Base-by-base conservation (phyloP, 2,329 filamentous ascomycete species). In the Trichoderma polysporum region DNA sequence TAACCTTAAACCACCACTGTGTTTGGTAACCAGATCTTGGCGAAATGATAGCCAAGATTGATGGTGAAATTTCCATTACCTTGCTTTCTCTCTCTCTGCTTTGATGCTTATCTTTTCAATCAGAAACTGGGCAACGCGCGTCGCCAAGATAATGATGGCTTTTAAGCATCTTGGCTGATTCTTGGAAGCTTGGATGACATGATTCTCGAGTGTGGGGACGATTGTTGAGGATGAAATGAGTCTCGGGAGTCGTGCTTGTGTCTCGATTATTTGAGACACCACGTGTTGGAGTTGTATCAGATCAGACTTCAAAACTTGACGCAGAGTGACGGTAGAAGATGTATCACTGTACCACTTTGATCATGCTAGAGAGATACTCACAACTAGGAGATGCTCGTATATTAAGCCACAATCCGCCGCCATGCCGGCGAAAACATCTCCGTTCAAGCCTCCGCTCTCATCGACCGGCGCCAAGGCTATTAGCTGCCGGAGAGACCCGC, bases 141-240 rank as follows among this genome's bases (percentile, higher is more conserved):
- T 60, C 15, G 64, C 64, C 64, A 66, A 66, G 64, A n/a, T 58
- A 19, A 17, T 17, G 35, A 45, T 29, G n/a, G 22, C 17, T 13
- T 49, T 54, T 35, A 35, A 31, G 19, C 25, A 10, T 47, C 50
- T 64, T 54, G 61, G 56, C 56, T 58, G 17, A 19, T 45, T 58
- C 37, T 45, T 58, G 56, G 37, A n/a, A 25, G 37, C 13, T 10
- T 37, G 33, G 27, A 19, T 49, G 52, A 29, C 35, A 22, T 54
- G 60, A 63, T 45, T 45, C n/a, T 33, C 22, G 25, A 35, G 33
- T n/a, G 19, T 33, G 25, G 41, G 15, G 19, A 35, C 53, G 59
- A 22, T 19, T 45, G 10, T 4, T 12, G n/a, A 22, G 12, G 13
- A 47, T 54, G 54, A 29, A 19, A n/a, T 41, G 31, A 6, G 9